Base-by-base conservation (phyloP, 192 early-diverging fungal species). In the Coemansia sp. region DNA sequence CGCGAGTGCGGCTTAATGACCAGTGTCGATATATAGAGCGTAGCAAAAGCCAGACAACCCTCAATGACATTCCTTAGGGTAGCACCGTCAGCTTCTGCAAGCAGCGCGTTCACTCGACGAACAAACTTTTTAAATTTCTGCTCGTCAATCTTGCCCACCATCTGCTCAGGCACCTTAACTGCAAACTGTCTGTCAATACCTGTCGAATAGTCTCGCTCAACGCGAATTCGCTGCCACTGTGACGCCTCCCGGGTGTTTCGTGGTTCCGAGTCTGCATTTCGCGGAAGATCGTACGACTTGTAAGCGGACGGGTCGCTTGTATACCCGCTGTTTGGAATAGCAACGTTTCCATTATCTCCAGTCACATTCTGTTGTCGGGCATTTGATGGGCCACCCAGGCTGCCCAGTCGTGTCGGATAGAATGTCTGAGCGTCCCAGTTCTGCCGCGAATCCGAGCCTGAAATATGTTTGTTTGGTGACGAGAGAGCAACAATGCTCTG, bases 191-290 rank as follows among this genome's bases (percentile, higher is more conserved):
- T 60, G 34, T 53, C 25, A 12, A 67, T 70, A 41, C 73, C 80
- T 25, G 54, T 63, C 57, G 80, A 77, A 53, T 81, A 81, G 70
- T 81, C 80, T 22, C 80, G 69, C 57, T 76, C 73, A 8, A 81
- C 59, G 9, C 80, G 69, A 17, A 73, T 67, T 2, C 76, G 65
- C 57, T 68, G 65, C 50, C 59, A 61, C 39, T 59, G 62, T 22
- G 57, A 53, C 42, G 53, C 34, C 24, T 66, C 57, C 15, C 53
- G 22, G 23, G 57, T 53, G 46, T 66, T 66, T 30, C 52, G 56
- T 24, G 62, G 62, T 2, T 40, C 27, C 21, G 38, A 23, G 53
- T 66, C 63, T 23, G 34, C 24, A 14, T 47, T 63, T 10, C 37
- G 37, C 10, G 68, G 68, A 18, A 78, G 45, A 15, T 21, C 64